Evolutionary conservation across 192 early-diverging fungal genomes (phyloP), one percentile per base, ranked within the genome.

Genomic region (Coemansia sp.): DNA sequence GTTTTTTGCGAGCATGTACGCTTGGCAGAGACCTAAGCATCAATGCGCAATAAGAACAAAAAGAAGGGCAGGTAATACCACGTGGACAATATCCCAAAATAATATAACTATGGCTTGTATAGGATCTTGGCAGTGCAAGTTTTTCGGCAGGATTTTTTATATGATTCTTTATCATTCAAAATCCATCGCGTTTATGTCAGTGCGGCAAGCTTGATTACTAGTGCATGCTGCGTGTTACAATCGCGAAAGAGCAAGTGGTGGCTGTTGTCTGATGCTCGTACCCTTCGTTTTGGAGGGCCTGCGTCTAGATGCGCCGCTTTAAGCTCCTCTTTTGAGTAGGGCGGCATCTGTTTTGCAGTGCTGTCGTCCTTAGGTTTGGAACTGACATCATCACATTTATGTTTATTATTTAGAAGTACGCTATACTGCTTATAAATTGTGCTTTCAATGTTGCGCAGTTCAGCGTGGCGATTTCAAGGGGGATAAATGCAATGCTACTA

Each of bases 271-370:
- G 54, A 63, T 60, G 54, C 72, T 65, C 67, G 30, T 57, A 54
- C 64, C 64, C 62, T 73, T 71, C 74, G 79, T 82, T 74, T 68
- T 82, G 79, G 79, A 71, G 74, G 70, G 42, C 70, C 30, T 66
- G 74, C 46, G 57, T 39, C 33, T 32, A 42, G 33, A 61, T 67
- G 54, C 53, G 79, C 76, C 54, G 70, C 67, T 57, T 57, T 63
- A 74, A 63, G 79, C 71, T 74, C 79, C 79, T 82, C 67, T 68
- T 63, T 76, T 63, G 79, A 82, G 79, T 82, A 78, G 76, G 79
- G 64, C 70, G 74, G 67, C 64, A 57, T 30, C 30, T 55, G 54
- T 20, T 57, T 46, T 50, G 6, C 52, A 27, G 66, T 67, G 74
- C 51, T 55, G 79, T 52, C 79, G 74, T 66, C 79, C 79, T 82